Evolutionary conservation across 257 asterid genomes (phyloP).

Genomic region (Pogostemon cablin): DNA sequence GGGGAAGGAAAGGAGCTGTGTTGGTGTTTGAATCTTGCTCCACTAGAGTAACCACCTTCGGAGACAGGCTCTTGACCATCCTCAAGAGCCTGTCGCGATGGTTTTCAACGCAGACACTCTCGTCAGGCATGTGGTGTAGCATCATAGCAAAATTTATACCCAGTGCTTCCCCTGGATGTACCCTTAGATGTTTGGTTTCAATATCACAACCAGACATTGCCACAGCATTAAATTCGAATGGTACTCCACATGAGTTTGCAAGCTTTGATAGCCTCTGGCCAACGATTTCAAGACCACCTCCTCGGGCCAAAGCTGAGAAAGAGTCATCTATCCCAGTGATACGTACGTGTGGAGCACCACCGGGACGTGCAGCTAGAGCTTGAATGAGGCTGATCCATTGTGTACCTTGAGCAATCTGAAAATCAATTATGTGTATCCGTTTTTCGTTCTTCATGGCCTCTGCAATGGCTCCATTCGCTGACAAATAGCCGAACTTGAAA

Average conservation of each 20-base stretch:
- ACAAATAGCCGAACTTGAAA: slow-evolving; percentile 42
- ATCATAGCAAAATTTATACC: slow-evolving; percentile 41
- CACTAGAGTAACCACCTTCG: slow-evolving; percentile 46
- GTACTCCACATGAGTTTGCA: slow-evolving; percentile 34
- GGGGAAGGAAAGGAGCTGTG: slow-evolving; percentile 37
- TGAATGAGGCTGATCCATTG: slow-evolving; percentile 43
- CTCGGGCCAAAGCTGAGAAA: slow-evolving; percentile 29
- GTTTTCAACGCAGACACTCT: slow-evolving; percentile 37
- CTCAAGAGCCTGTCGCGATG: slow-evolving; percentile 42
- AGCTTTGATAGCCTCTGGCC: slow-evolving; percentile 32
- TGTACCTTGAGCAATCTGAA: slow-evolving; percentile 40
- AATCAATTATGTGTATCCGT: slow-evolving; percentile 38
- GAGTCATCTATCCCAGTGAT: slow-evolving; percentile 43
- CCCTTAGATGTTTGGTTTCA: slow-evolving; percentile 18
- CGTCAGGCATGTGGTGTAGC: slow-evolving; percentile 46
- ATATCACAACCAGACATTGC: slow-evolving; percentile 34
- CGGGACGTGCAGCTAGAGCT: slow-evolving; percentile 37
- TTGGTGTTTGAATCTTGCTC: slow-evolving; percentile 47
- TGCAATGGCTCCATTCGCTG: slow-evolving; percentile 41
- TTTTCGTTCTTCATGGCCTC: slow-evolving; percentile 43
- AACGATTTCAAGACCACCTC: slow-evolving; percentile 38
- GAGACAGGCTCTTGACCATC: slow-evolving; percentile 38
- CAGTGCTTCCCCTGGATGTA: slow-evolving; percentile 33
- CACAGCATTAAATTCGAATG: slow-evolving; percentile 36
- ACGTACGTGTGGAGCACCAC: slow-evolving; percentile 40